phyloP scores from a whole-genome alignment of 2,329 filamentous ascomycete genomes.

The Arthrinium phaeospermum region DNA sequence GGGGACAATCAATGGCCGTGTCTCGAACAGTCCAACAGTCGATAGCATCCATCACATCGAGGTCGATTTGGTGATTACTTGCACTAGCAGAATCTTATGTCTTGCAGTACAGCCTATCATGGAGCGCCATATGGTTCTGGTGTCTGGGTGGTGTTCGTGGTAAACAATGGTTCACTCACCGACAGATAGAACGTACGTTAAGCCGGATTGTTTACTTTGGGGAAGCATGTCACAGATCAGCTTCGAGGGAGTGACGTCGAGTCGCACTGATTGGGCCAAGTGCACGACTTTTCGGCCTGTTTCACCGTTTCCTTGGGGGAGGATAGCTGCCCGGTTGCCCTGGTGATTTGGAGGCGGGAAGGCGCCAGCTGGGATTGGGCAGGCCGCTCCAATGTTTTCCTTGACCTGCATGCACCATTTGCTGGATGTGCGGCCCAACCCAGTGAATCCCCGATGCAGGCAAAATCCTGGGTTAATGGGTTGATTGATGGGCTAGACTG shows the following conservation, averaged over 20 bases:
- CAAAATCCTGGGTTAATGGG: background rate
- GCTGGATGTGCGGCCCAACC: constrained; percentile 5
- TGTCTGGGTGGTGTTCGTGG: background rate
- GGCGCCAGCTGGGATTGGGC: constrained; percentile 6
- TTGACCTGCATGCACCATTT: constrained; percentile 12
- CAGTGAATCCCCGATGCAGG: background rate
- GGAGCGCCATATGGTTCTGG: background rate
- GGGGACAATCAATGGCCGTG: background rate
- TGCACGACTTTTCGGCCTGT: background rate
- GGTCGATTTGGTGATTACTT: background rate
- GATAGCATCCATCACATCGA: background rate
- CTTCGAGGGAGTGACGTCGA: background rate
- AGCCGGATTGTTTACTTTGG: background rate
- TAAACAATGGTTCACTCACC: constrained; percentile 17
- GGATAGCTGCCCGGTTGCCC: background rate
- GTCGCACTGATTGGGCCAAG: background rate
- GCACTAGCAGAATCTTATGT: constrained; percentile 13
- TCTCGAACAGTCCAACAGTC: background rate
- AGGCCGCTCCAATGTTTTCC: constrained; percentile 3
- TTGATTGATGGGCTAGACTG: background rate
- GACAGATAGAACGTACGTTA: constrained; percentile 3
- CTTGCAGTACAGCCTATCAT: background rate
- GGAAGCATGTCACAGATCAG: background rate
- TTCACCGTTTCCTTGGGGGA: background rate
- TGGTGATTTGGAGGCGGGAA: background rate